Base-by-base conservation (phyloP, 176 grass and related monocot genomes). In the Eleusine indica region DNA sequence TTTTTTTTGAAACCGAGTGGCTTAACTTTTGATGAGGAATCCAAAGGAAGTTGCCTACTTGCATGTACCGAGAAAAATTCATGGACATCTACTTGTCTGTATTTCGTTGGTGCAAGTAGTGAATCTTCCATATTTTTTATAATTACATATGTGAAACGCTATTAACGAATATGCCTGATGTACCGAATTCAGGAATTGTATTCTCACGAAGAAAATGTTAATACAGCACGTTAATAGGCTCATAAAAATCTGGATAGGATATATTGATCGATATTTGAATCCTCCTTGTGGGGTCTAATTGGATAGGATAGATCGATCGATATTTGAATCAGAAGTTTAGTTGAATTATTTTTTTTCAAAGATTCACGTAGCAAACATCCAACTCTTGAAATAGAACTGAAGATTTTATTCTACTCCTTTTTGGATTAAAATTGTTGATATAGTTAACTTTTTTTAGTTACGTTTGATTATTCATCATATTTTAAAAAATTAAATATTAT, bases 121-220 rank as follows among this genome's bases (percentile, higher is more conserved):
- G 16, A 11, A 43, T 78, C 15, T 68, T 80, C 66, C 4, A 66
- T 80, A 3, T 21, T 30, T 67, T 67, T 80, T 51, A 49, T 14
- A 14, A 51, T 3, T 52, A 6, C 30, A 37, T 47, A 13, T 77
- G 40, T 25, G 22, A 40, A 75, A 39, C 18, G 10, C 6, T 53
- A 30, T 35, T 73, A n/a, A 6, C 37, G 81, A 75, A 67, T 61
- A 85, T 71, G 66, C 53, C 30, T 80, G 28, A 52, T 17, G 47
- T 15, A 66, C 5, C 32, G 28, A 15, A 35, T 66, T 30, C n/a
- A 22, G 56, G n/a, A 63, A 63, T 29, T 63, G 9, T 63, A 35
- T 66, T 30, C 63, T 35, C 25, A 3, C 10, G 17, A 56, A 56
- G 53, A 18, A 54, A 54, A 52, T 52, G 14, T 52, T 52, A 16